phyloP scores from a whole-genome alignment of 129 eudicot species.

The Ambrosia trifida region DNA sequence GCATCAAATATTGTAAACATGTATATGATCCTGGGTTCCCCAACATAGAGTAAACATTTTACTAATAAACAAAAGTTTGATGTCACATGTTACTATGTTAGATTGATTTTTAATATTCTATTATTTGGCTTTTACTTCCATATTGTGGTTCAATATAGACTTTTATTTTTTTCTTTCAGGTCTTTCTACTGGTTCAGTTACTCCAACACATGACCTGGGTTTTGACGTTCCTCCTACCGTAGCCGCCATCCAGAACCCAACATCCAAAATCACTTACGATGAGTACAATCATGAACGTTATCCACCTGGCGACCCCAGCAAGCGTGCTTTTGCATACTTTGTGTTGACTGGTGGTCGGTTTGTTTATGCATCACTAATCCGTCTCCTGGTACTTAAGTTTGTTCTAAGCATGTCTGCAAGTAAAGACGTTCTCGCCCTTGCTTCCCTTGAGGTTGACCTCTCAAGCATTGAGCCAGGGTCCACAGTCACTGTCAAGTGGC shows the following conservation, averaged over 20 bases:
- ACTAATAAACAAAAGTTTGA: background rate
- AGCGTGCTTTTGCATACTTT: conserved; percentile 82
- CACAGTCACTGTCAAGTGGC: conserved; percentile 86
- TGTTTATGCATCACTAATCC: conserved; percentile 70
- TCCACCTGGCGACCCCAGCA: conserved; percentile 89
- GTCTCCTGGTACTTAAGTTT: conserved; percentile 71
- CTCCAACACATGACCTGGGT: conserved; percentile 53
- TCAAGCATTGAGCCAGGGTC: conserved; percentile 77
- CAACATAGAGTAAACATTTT: background rate
- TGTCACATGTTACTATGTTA: background rate
- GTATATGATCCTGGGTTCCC: background rate
- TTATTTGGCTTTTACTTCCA: conserved; percentile 2
- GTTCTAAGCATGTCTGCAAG: conserved; percentile 88
- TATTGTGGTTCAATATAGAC: background rate
- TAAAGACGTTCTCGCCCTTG: conserved; percentile 86
- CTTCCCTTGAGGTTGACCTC: conserved; percentile 80
- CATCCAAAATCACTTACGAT: conserved; percentile 66
- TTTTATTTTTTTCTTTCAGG: conserved; percentile 39
- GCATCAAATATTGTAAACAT: background rate
- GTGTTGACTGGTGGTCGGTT: conserved; percentile 84
- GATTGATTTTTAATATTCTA: background rate
- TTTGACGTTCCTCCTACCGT: conserved; percentile 56
- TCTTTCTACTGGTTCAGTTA: conserved; percentile 50
- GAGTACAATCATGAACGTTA: conserved; percentile 83
- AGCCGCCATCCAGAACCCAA: conserved; percentile 72